Conservation (phyloP, 176 grass and related monocot genomes). For the Oryza rufipogon region DNA sequence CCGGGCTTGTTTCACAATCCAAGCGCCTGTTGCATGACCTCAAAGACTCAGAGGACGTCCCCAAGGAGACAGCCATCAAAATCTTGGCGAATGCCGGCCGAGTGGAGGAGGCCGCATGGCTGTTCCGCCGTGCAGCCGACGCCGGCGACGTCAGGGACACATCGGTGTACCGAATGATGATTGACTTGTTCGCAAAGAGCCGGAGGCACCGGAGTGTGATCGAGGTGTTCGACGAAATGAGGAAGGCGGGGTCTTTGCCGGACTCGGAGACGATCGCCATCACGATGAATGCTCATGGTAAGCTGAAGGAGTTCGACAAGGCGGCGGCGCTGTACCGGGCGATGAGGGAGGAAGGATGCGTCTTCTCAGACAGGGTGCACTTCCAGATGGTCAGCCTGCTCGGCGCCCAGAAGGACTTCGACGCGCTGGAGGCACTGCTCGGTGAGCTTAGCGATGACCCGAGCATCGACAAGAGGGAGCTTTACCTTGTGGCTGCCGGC, state of each 20-base stretch:
- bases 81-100: slow-evolving; percentile 79
- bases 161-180: slow-evolving; percentile 68
- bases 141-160: slow-evolving; percentile 66
- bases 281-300: slow-evolving; percentile 82
- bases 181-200: slow-evolving; percentile 71
- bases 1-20: slow-evolving; percentile 61
- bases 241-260: slow-evolving; percentile 57
- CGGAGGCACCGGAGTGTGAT: slow-evolving; percentile 64
- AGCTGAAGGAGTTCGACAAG: slow-evolving; percentile 78
- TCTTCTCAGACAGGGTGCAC: slow-evolving; percentile 89
- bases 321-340: slow-evolving; percentile 54
- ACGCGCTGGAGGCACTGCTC: slow-evolving; percentile 62
- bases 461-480: slow-evolving; percentile 82
- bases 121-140: slow-evolving; percentile 66
- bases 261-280: slow-evolving; percentile 84
- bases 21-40: slow-evolving; percentile 81
- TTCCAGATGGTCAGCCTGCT: slow-evolving; percentile 97
- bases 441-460: slow-evolving; percentile 64
- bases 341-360: slow-evolving; percentile 74
- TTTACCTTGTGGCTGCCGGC: slow-evolving; percentile 69
- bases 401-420: slow-evolving; percentile 72
- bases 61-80: slow-evolving; percentile 77
- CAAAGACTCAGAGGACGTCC: slow-evolving; percentile 59
- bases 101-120: slow-evolving; percentile 88
- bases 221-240: slow-evolving; percentile 90